These are phyloP conservation scores for Amyloporia xantha DNA, from an alignment of 768 basidiomycete genomes.

Conservation along the genomic window DNA sequence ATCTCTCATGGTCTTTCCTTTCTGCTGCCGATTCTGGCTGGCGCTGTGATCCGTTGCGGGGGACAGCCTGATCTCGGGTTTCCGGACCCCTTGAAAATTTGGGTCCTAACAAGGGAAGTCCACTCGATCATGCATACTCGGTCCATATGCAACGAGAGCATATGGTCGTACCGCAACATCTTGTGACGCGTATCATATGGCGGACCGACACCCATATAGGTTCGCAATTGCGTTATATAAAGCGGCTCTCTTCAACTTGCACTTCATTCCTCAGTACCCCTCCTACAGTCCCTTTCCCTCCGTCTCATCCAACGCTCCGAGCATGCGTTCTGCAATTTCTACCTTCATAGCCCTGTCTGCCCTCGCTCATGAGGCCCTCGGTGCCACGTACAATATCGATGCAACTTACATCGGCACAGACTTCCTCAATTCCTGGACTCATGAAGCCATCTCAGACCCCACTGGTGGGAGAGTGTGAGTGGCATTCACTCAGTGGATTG, in stretches of 20 bases:
- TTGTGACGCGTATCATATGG: constrained; percentile 2
- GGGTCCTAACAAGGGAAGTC: not conserved
- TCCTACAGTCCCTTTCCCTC: not conserved
- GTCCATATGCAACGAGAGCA: constrained; percentile 2
- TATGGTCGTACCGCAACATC: not conserved
- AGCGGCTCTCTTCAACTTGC: constrained; percentile 6
- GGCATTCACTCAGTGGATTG: not conserved
- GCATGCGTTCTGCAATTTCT: constrained; percentile 15
- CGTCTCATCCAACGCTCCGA: not conserved
- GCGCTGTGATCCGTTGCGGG: not conserved
- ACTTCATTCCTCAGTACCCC: constrained; percentile 9
- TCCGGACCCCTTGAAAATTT: not conserved
- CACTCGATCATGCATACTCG: not conserved
- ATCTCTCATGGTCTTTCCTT: not conserved
- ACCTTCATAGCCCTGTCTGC: constrained; percentile 12
- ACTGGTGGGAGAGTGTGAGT: constrained; percentile 64
- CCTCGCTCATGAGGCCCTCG: constrained; percentile 14
- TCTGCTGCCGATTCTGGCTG: not conserved
- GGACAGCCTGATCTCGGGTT: not conserved
- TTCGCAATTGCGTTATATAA: constrained; percentile 7
- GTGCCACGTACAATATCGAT: constrained; percentile 17
- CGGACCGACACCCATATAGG: not conserved
- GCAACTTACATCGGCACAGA: constrained; percentile 18
- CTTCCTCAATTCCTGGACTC: constrained; percentile 45
- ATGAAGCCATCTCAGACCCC: constrained; percentile 48